These are phyloP conservation scores for Aspergillus pseudoviridinutans DNA, from an alignment of 2,329 filamentous ascomycete genomes.

Conservation along the genomic window DNA sequence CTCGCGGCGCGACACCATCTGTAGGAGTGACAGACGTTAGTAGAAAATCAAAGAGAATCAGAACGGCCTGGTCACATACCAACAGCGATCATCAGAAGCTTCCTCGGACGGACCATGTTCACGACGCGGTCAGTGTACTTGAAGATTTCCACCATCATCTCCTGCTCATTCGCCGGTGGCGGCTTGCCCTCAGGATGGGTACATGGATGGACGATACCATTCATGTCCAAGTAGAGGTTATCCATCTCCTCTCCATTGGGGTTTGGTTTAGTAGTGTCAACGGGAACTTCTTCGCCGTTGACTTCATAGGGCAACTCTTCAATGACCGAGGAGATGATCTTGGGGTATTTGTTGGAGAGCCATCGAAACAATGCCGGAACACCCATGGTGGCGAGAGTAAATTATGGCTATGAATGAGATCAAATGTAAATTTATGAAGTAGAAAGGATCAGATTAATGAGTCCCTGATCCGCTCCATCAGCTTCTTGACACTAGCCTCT, in stretches of 20 bases:
- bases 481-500: constrained; percentile 6
- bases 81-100: constrained; percentile 95
- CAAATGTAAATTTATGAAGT: constrained; percentile 3
- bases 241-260: constrained; percentile 98
- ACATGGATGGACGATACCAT: constrained; percentile 98
- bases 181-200: constrained; percentile 94
- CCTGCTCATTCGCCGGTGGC: constrained; percentile 87
- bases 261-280: constrained; percentile 80
- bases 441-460: constrained; percentile 5
- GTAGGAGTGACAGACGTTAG: not conserved
- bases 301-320: constrained; percentile 80
- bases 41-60: not conserved
- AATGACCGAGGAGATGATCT: constrained; percentile 87
- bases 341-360: constrained; percentile 95
- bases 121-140: constrained; percentile 98
- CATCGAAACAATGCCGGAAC: constrained; percentile 93
- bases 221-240: constrained; percentile 98
- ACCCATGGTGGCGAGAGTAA: constrained; percentile 61
- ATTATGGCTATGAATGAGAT: constrained; percentile 2
- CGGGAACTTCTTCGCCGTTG: constrained; percentile 77
- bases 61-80: constrained; percentile 46
- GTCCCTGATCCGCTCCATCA: constrained; percentile 13
- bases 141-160: constrained; percentile 99
- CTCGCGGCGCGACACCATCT: constrained; percentile 95
- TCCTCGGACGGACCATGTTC: constrained; percentile 96